A percentile compares a stretch with the other conserved stretches of the same genome.
These are phyloP conservation scores for Effrenium voratum DNA, from an alignment of 73 alveolate species.

Conservation along the genomic window DNA sequence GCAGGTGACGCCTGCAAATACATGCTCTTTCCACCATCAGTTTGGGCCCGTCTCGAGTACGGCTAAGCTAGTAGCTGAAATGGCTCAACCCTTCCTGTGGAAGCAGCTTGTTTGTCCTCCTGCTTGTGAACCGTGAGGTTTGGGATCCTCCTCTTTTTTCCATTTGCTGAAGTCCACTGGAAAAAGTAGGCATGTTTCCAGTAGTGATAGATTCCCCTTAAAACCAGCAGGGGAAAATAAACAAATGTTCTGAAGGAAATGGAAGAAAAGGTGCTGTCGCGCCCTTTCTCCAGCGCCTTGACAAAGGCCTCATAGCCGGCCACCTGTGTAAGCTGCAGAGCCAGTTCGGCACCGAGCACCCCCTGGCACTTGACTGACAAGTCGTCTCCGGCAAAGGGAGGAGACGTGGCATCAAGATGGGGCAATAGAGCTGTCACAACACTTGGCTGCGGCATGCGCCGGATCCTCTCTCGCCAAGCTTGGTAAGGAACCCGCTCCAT, in stretches of 20 bases:
- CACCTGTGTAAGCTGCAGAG: background rate
- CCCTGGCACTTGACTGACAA: background rate
- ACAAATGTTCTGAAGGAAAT: background rate
- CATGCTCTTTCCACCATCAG: too few species aligned
- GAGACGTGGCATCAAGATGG: background rate
- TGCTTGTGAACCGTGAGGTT: too few species aligned
- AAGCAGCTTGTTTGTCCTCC: too few species aligned
- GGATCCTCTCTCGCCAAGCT: background rate
- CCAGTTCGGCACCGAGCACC: background rate
- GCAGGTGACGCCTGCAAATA: too few species aligned
- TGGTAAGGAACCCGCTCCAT: background rate
- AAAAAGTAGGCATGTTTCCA: too few species aligned
- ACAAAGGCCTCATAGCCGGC: constrained; percentile 13
- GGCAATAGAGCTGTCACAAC: constrained; percentile 13
- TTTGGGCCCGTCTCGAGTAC: too few species aligned
- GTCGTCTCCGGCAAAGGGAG: constrained; percentile 1
- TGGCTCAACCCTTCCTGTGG: too few species aligned
- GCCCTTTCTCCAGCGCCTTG: background rate
- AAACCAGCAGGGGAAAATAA: background rate
- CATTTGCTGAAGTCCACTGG: too few species aligned
- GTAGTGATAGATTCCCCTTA: too few species aligned
- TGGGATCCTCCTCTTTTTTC: too few species aligned
- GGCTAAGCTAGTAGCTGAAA: too few species aligned
- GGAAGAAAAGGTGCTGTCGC: too few species aligned
- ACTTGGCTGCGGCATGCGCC: background rate